A percentile compares a stretch with the other conserved stretches of the same genome.
These are phyloP conservation scores for Lichtheimia corymbifera DNA, from an alignment of 371 early-diverging fungal species.

Conservation along the genomic window DNA sequence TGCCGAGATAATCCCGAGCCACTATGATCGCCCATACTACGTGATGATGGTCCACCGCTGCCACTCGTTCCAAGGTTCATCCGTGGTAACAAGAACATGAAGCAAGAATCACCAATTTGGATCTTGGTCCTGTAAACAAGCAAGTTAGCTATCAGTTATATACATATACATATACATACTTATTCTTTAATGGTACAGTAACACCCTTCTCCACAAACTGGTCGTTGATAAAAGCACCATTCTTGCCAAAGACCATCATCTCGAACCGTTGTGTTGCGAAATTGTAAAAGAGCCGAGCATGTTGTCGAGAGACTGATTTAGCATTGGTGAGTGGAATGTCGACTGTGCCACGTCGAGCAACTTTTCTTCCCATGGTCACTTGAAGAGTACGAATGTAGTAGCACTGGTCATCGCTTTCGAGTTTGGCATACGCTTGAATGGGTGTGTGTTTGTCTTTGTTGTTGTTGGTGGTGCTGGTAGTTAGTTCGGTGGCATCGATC, in stretches of 20 bases:
- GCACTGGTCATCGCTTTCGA: constrained; percentile 80
- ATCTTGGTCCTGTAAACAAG: constrained; percentile 60
- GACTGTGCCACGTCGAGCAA: constrained; percentile 54
- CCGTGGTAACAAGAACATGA: constrained; percentile 73
- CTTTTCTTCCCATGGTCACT: constrained; percentile 75
- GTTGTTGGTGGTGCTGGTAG: neutral
- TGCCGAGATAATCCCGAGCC: constrained; percentile 24
- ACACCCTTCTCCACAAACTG: constrained; percentile 69
- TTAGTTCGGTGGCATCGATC: neutral
- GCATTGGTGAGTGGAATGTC: constrained; percentile 82
- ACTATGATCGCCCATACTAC: no score
- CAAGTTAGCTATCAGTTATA: neutral
- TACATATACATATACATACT: constrained; percentile 27
- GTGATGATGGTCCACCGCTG: no score
- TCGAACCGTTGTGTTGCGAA: constrained; percentile 79
- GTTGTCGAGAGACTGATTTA: constrained; percentile 83
- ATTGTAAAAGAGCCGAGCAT: constrained; percentile 87
- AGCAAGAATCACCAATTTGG: constrained; percentile 79
- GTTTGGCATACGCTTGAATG: constrained; percentile 88
- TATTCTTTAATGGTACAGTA: constrained; percentile 72
- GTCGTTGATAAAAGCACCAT: constrained; percentile 84
- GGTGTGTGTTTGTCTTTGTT: constrained; percentile 28
- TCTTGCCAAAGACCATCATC: constrained; percentile 82
- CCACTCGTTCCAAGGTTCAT: constrained; percentile 35
- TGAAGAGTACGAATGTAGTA: constrained; percentile 82